phyloP scores from a whole-genome alignment of 257 asterid genomes.

The Salvia splendens region DNA sequence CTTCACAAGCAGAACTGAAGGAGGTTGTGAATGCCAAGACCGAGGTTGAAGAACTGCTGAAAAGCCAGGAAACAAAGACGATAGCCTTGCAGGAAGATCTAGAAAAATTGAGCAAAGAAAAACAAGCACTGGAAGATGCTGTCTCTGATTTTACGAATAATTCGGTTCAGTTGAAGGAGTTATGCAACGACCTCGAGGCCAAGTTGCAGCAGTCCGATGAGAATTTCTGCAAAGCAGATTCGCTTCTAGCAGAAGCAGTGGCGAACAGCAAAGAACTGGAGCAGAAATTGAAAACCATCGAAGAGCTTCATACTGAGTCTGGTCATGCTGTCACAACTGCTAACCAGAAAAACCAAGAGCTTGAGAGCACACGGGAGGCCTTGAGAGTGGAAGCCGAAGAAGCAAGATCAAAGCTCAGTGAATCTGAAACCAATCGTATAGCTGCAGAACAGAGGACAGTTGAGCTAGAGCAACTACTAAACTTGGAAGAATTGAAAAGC shows the following conservation, averaged over 20 bases:
- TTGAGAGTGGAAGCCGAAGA: slow-evolving; percentile 56
- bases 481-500: slow-evolving; percentile 56
- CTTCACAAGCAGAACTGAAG: slow-evolving; percentile 51
- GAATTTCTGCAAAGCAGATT: slow-evolving; percentile 56
- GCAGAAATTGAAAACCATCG: slow-evolving; percentile 63
- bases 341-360: slow-evolving; percentile 26
- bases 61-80: slow-evolving; percentile 49
- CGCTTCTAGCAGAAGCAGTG: slow-evolving; percentile 76
- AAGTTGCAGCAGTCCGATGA: slow-evolving; percentile 79
- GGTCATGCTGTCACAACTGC: slow-evolving; percentile 46
- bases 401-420: slow-evolving; percentile 56
- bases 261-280: slow-evolving; percentile 72
- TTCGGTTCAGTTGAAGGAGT: slow-evolving; percentile 60
- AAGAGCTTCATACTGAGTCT: slow-evolving; percentile 68
- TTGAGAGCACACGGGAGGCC: slow-evolving; percentile 51
- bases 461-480: slow-evolving; percentile 71
- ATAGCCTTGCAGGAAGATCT: slow-evolving; percentile 51
- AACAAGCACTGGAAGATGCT: slow-evolving; percentile 58
- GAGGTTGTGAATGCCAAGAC: slow-evolving; percentile 54
- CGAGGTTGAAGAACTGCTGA: slow-evolving; percentile 44
- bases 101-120: slow-evolving; percentile 51
- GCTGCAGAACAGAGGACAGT: slow-evolving; percentile 61
- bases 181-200: slow-evolving; percentile 72
- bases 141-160: slow-evolving; percentile 57
- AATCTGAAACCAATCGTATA: slow-evolving; percentile 52